Evolutionary conservation across 1,139 yeast species (phyloP), one percentile per base, ranked within the genome.

Genomic region (Zygoascus hellenicus): DNA sequence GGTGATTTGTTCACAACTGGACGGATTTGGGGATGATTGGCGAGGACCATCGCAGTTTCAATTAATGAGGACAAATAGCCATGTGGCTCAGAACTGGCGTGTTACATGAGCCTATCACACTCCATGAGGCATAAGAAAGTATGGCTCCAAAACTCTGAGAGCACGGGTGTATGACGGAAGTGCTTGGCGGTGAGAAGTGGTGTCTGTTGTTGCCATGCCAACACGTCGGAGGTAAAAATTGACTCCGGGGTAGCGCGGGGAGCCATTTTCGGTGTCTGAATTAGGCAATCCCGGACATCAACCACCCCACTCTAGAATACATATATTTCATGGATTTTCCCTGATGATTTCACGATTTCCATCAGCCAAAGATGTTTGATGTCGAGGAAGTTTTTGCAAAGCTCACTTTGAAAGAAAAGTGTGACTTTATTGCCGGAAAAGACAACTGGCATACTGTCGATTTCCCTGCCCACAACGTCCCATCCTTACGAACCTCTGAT

Each of bases 391-490:
- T 72, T 5, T 57, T 78, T 34, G 49, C 57, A 5, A 67, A 76
- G 58, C 64, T 78, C 51, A 73, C 78, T 9, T 52, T 68, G 13
- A 65, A 67, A 33, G 81, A 78, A 57, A 78, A 78, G 58, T 63
- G 74, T 58, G 61, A 70, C 11, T 66, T 78, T 40, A 59, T 76
- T 40, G 70, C 54, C 17, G 58, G 59, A 17, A 44, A 45, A 35
- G 58, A 54, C 36, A 46, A 46, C 17, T 79, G 83, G 83, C 80
- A 77, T 57, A 78, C 84, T 0, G 66, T 63, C 22, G 68, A 75
- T 4, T 62, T 80, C 33, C 73, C 71, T 44, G 63, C 81, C 48
- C 64, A 76, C 44, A 64, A 65, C 30, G 65, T 78, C 39, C 72
- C 73, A 13, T 56, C 70, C 0, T 47, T 70, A 15, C 60, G 70